A percentile compares a stretch with the other conserved stretches of the same genome.
These are phyloP conservation scores for Dictyostelium brefeldianum DNA, from an alignment of 78 protist species.

Conservation along the genomic window DNA sequence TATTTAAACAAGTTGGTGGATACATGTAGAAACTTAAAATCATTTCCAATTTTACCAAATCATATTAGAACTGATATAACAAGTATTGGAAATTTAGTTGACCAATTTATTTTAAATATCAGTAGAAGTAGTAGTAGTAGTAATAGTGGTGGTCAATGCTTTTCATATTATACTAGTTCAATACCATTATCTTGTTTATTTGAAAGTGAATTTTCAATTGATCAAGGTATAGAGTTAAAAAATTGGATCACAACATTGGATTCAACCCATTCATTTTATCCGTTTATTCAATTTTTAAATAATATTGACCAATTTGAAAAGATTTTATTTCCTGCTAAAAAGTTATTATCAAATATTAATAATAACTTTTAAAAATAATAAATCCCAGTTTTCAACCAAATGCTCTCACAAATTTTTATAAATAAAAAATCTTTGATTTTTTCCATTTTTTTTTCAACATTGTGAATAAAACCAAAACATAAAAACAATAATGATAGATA, in stretches of 20 bases:
- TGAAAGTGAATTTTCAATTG: background rate
- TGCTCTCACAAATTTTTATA: no score
- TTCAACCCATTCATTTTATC: background rate
- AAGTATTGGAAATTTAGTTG: background rate
- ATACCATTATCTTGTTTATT: background rate
- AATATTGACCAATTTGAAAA: background rate
- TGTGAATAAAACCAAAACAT: no score
- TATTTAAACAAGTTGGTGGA: conserved; percentile 5
- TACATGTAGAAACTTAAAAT: background rate
- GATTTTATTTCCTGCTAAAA: background rate
- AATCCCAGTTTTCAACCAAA: no score
- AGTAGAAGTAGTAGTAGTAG: no score
- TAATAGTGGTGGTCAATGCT: background rate
- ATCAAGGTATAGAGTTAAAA: background rate
- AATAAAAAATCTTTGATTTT: no score
- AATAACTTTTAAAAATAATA: no score
- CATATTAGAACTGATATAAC: conserved; percentile 16
- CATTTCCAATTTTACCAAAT: conserved; percentile 12
- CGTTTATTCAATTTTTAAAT: background rate
- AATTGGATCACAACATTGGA: background rate
- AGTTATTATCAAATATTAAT: background rate
- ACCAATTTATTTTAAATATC: background rate
- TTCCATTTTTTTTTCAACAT: no score
- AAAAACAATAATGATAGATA: no score
- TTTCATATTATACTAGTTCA: background rate